phyloP scores from a whole-genome alignment of 2,329 filamentous ascomycete species.

The Golovinomyces cichoracearum region DNA sequence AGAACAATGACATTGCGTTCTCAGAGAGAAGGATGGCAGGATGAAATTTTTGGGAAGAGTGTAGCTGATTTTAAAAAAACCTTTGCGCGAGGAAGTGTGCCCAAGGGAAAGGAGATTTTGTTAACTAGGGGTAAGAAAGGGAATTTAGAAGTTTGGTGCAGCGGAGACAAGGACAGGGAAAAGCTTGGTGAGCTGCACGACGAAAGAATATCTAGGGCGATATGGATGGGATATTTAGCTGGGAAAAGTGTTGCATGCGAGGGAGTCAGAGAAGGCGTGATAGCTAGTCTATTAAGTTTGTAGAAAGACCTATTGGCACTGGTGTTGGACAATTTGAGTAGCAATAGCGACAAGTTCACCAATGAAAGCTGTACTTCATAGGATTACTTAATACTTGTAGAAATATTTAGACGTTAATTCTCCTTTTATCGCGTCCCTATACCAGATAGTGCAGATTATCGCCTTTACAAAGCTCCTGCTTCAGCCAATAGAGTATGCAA shows the following conservation, averaged over 20 bases:
- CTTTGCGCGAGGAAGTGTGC: slow-evolving; percentile 59
- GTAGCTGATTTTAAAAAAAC: slow-evolving; percentile 54
- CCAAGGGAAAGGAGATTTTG: slow-evolving; percentile 55
- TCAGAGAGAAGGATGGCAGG: slow-evolving; percentile 41
- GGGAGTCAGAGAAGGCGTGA: slow-evolving; percentile 50
- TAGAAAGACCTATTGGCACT: neutral
- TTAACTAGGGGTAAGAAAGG: slow-evolving; percentile 42
- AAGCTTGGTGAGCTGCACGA: slow-evolving; percentile 49
- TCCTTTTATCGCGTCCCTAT: neutral
- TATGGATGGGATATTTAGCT: slow-evolving; percentile 78
- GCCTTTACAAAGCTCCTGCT: slow-evolving; percentile 31
- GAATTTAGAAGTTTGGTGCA: slow-evolving; percentile 37
- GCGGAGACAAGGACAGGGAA: slow-evolving; percentile 19
- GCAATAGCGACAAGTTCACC: neutral
- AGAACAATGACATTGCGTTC: slow-evolving; percentile 55
- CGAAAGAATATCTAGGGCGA: slow-evolving; percentile 49
- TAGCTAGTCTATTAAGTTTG: slow-evolving; percentile 41
- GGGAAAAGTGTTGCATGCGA: slow-evolving; percentile 74
- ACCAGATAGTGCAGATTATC: neutral
- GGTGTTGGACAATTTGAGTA: neutral
- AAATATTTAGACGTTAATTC: too few relatives aligned
- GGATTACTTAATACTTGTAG: neutral
- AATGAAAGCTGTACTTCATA: neutral
- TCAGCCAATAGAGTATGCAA: slow-evolving; percentile 37
- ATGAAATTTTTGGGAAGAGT: slow-evolving; percentile 54